Evolutionary conservation across 2,329 filamentous ascomycete genomes (phyloP), one percentile per base, ranked within the genome.

Genomic region (Aspergillus fijiensis): DNA sequence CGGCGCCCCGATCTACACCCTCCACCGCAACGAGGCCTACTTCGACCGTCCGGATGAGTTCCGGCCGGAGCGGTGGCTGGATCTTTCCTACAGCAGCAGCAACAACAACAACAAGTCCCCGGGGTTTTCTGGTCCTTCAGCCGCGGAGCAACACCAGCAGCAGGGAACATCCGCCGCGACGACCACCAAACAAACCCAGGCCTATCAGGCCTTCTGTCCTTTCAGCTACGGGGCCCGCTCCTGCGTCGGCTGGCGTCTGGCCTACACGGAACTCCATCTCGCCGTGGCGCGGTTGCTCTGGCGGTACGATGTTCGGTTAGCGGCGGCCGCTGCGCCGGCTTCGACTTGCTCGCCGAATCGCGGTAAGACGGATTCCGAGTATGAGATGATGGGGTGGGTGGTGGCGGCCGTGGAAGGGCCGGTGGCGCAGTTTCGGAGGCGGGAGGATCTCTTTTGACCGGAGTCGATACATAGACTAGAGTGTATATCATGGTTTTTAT

Each of bases 31-130:
- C 11, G 23, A 21, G 5, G 14, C 47, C 9, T 67, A 68, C 57
- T 72, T 71, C 50, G 5, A 49, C 7, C 16, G 52, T 3, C 59
- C 70, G 0, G 39, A 66, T 11, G 49, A 35, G 1, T 72, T 66
- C 50, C 25, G 53, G 5, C 70, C 70, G 0, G 80, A 84, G 65
- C 73, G 82, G 0, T 84, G 79, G 74, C 47, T 57, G 33, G 58
- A 42, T 3, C 16, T n/a, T 0, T 45, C 39, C 4, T 6, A 29
- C 27, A 29, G 27, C 27, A 9, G 27, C 27, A 29, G 2, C 27
- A 9, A 5, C 27, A 9, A 7, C 27, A 29, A 2, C 27, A 29
- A 7, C 27, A 23, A 4, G 23, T 45, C 39, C 2, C 14, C 16
- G 33, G 2, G 12, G 12, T 12, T 1, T 12, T 35, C 33, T 5